Base-by-base conservation (phyloP, 805 yeast genomes). In the Suhomyces kilbournensis region DNA sequence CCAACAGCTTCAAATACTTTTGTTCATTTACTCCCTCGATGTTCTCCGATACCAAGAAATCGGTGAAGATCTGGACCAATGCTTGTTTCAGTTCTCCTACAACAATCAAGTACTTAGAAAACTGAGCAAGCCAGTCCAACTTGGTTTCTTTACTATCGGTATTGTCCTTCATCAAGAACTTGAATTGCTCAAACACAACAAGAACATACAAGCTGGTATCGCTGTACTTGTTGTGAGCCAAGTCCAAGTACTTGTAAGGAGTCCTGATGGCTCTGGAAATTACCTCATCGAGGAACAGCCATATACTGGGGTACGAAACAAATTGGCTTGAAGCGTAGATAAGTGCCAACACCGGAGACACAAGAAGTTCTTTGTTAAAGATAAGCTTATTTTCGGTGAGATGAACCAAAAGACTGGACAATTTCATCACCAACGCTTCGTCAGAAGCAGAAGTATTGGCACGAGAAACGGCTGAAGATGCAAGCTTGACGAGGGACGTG, bases 211-310 rank as follows among this genome's bases (percentile, higher is more conserved):
- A 58, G 56, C 75, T 69, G 10, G 65, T 50, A 50, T 69, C 71
- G 5, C 58, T 49, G 46, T 64, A 71, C n/a, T 56, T 55, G 9
- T 58, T 38, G 50, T 70, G 74, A 2, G 74, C 65, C 17, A 64
- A 52, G 63, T 93, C 97, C 49, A 90, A 78, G 60, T 91, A 93
- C 63, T 88, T 90, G 70, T 87, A 94, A 0, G 98, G 97, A 0
- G 90, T 69, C 55, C 81, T 78, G 35, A 86, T 78, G 55, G 85
- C 77, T 56, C 97, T 78, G 1, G 90, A 75, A 28, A 90, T 76
- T 0, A 90, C 72, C 65, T 92, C 94, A 63, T 93, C 97, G 6
- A 93, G 56, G 28, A 90, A 65, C 9, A 71, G 72, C 86, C 90
- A 86, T 38, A 43, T n/a, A 22, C 23, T 8, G 12, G 38, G 15